Percentiles rank a stretch among this genome's conserved stretches.
These are phyloP conservation scores for Phytopythium sindhum DNA, from an alignment of 352 stramenopile species.

Conservation along the genomic window DNA sequence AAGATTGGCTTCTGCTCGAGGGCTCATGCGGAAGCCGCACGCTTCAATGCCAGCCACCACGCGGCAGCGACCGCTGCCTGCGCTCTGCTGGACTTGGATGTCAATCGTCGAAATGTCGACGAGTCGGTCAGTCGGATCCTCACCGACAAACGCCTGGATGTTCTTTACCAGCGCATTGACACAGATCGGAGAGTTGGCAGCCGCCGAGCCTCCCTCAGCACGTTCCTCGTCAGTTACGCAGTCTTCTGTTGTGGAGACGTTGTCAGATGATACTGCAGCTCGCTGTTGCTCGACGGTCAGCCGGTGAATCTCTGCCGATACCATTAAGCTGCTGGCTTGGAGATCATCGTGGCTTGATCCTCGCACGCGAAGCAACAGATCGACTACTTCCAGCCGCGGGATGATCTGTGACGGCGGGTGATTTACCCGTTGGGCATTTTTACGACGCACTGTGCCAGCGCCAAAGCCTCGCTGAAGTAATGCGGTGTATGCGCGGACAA, in stretches of 20 bases:
- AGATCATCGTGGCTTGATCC: conserved; percentile 2
- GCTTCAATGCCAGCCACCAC: not conserved
- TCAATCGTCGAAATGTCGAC: not conserved
- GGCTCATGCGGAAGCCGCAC: not conserved
- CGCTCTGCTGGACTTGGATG: not conserved
- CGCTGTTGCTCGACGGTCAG: not conserved
- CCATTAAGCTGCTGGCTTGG: not conserved
- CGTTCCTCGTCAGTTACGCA: not conserved
- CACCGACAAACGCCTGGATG: not conserved
- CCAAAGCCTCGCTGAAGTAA: conserved; percentile 3
- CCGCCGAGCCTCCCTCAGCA: not conserved
- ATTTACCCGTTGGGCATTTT: not conserved
- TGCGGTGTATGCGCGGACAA: not conserved
- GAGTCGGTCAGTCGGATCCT: not conserved
- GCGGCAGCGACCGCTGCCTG: too few species aligned
- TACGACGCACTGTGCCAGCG: not conserved
- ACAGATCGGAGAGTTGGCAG: not conserved
- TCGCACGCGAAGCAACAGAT: not conserved
- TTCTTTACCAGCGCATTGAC: not conserved
- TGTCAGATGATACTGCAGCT: not conserved
- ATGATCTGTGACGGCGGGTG: not conserved
- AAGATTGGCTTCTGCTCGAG: not conserved
- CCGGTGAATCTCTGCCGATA: not conserved
- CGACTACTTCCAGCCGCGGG: conserved; percentile 1
- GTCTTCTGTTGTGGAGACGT: not conserved